Evolutionary conservation across 371 early-diverging fungal species (phyloP).

Genomic region (Mortierella sp.): DNA sequence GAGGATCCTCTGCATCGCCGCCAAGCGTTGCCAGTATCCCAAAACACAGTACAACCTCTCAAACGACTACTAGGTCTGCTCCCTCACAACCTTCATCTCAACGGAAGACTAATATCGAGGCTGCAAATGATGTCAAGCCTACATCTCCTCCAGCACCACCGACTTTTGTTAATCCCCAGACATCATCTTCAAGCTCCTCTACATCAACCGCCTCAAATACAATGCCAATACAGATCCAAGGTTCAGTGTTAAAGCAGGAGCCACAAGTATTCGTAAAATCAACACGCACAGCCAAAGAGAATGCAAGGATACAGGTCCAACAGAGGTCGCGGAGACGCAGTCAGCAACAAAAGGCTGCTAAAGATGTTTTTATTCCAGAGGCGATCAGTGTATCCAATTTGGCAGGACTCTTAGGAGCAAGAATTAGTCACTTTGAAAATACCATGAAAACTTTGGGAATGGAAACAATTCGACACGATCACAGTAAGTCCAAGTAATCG

Average conservation of each 20-base stretch:
- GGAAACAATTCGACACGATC: slow-evolving; percentile 77
- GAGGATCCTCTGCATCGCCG: slow-evolving; percentile 33
- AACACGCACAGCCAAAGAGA: slow-evolving; percentile 30
- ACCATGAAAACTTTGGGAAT: slow-evolving; percentile 84
- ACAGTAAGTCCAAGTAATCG: slow-evolving; percentile 61
- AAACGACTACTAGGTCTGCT: slow-evolving; percentile 12
- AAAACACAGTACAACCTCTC: slow-evolving; percentile 5
- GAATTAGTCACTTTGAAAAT: slow-evolving; percentile 75
- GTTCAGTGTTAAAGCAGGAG: slow-evolving; percentile 2
- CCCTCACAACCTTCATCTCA: slow-evolving; percentile 13
- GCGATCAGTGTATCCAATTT: slow-evolving; percentile 87
- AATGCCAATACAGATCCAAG: not conserved
- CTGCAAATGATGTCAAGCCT: not conserved
- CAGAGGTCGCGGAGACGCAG: slow-evolving; percentile 30
- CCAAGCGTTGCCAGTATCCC: slow-evolving; percentile 12
- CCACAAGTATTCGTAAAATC: slow-evolving; percentile 15
- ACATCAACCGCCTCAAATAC: not conserved
- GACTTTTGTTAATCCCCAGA: not conserved
- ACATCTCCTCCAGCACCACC: not conserved
- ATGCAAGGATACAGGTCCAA: slow-evolving; percentile 36
- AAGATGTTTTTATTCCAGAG: slow-evolving; percentile 85
- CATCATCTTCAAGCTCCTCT: slow-evolving; percentile 2
- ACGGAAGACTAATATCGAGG: not conserved
- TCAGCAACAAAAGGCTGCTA: slow-evolving; percentile 45
- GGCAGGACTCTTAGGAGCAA: slow-evolving; percentile 80